A percentile compares a stretch with the other conserved stretches of the same genome.
Evolutionary conservation across 148 eudicot genomes (phyloP).

Genomic region (Silene conica): DNA sequence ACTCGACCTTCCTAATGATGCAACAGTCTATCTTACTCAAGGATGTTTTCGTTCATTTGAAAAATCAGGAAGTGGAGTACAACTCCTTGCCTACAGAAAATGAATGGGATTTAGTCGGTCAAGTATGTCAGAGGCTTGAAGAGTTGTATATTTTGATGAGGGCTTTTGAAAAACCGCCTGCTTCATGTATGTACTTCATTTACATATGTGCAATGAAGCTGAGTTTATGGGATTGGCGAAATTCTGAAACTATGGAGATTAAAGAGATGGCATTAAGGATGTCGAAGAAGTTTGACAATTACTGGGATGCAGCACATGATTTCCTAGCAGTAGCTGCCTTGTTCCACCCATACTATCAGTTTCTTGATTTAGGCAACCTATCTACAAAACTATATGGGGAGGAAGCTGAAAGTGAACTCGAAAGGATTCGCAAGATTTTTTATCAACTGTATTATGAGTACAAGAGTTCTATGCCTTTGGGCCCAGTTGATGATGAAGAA

Average conservation of each 20-base stretch:
- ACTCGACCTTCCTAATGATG: constrained; percentile 27
- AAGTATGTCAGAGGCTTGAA: constrained; percentile 16
- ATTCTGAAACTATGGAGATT: not conserved
- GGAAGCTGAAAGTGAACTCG: constrained; percentile 10
- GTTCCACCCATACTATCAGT: not conserved
- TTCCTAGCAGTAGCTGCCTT: not conserved
- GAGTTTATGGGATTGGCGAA: not conserved
- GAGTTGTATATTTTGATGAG: not conserved
- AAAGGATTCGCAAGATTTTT: not conserved
- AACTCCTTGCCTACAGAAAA: not conserved
- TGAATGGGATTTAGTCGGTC: constrained; percentile 15
- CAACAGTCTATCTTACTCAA: constrained; percentile 5
- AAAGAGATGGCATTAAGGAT: constrained; percentile 7
- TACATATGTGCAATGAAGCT: not conserved
- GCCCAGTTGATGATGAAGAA: not conserved
- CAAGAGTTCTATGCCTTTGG: not conserved
- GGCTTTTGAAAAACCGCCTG: too few species aligned
- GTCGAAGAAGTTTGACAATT: constrained; percentile 10
- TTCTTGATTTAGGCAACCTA: not conserved
- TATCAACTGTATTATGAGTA: not conserved
- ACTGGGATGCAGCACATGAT: not conserved
- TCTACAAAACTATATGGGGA: not conserved
- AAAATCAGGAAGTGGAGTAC: not conserved
- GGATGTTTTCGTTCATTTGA: constrained; percentile 13
- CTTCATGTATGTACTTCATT: not conserved